Percentiles rank a stretch among this genome's conserved stretches.
Evolutionary conservation across 2,329 filamentous ascomycete species (phyloP).

Genomic region (Diaporthe amygdali): DNA sequence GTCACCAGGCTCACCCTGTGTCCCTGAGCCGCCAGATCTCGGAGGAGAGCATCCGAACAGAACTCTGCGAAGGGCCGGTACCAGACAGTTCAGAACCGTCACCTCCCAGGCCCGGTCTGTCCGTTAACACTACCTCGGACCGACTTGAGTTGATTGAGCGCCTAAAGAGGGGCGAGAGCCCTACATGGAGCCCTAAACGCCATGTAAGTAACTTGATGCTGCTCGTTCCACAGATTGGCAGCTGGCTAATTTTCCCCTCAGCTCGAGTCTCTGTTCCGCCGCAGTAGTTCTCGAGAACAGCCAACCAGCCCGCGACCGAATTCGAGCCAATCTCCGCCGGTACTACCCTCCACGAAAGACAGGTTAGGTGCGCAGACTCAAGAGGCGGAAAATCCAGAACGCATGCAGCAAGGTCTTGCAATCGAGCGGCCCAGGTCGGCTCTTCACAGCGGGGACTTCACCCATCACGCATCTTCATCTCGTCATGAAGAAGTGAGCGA

Average conservation of each 20-base stretch:
- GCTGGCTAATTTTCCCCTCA: constrained; percentile 30
- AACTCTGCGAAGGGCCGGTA: constrained; percentile 64
- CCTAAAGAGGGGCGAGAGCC: constrained; percentile 79
- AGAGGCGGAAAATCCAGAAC: constrained; percentile 44
- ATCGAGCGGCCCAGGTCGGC: constrained; percentile 86
- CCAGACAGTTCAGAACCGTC: constrained; percentile 41
- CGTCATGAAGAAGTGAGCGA: constrained; percentile 29
- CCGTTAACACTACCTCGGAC: constrained; percentile 53
- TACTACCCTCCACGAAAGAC: constrained; percentile 56
- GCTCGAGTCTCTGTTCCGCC: constrained; percentile 48
- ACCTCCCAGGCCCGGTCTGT: constrained; percentile 36
- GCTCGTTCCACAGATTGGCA: neutral
- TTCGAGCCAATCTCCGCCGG: constrained; percentile 41
- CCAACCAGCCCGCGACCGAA: constrained; percentile 41
- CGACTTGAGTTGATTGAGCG: constrained; percentile 82
- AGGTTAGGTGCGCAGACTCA: constrained; percentile 35
- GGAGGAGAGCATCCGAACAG: constrained; percentile 65
- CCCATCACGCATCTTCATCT: constrained; percentile 42
- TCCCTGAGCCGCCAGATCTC: constrained; percentile 48
- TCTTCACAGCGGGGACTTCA: constrained; percentile 72
- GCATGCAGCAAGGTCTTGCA: constrained; percentile 60
- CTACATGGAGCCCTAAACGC: constrained; percentile 73
- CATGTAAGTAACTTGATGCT: constrained; percentile 50
- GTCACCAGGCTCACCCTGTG: neutral
- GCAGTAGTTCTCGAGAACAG: constrained; percentile 40